These are phyloP conservation scores for Platanthera guangdongensis DNA, from an alignment of 106 monocot genomes.

Conservation along the genomic window DNA sequence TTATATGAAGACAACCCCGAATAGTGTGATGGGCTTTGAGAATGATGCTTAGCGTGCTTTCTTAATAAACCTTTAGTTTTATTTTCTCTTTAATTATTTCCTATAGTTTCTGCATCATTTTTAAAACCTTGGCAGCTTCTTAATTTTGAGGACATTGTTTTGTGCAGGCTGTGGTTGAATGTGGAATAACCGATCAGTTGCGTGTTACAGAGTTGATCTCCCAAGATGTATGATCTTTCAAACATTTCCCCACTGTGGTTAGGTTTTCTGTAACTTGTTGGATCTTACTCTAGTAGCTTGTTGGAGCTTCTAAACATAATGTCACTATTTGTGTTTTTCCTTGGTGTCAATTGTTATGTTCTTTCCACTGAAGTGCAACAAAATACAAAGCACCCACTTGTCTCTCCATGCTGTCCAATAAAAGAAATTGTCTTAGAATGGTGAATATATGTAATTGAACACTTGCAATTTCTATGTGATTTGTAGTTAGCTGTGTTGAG, in stretches of 20 bases:
- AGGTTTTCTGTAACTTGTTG: not conserved
- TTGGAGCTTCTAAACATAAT: not conserved
- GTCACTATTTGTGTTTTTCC: not conserved
- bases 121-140: not conserved
- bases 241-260: not conserved
- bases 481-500: not conserved
- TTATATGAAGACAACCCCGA: not conserved
- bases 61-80: not conserved
- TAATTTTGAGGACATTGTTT: not conserved
- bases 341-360: not conserved
- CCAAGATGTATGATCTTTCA: constrained; percentile 49
- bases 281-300: not conserved
- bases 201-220: constrained; percentile 66
- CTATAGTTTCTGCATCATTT: not conserved
- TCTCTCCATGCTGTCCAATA: not conserved
- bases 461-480: not conserved
- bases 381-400: not conserved
- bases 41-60: not conserved
- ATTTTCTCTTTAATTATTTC: not conserved
- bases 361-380: not conserved
- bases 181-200: constrained; percentile 67
- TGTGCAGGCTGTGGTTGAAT: constrained; percentile 69
- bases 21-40: not conserved
- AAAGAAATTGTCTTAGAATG: not conserved
- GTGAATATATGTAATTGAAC: not conserved